Evolutionary conservation across 2,329 filamentous ascomycete species (phyloP).

Genomic region (Fusarium lyarnte): DNA sequence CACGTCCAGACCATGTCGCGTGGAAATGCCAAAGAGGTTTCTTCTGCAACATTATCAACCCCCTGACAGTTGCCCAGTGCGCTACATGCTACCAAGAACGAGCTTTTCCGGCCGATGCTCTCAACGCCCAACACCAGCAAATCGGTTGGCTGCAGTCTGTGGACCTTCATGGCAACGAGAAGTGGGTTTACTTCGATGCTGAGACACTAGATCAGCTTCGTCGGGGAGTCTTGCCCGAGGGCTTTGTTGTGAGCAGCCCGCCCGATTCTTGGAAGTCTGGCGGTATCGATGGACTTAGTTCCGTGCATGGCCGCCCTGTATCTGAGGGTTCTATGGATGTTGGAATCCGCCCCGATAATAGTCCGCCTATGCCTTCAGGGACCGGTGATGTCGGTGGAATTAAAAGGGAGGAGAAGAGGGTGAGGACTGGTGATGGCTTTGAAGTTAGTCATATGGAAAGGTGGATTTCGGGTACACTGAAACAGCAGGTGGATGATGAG

Average conservation of each 20-base stretch:
- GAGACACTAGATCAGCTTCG: not conserved
- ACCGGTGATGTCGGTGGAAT: not conserved
- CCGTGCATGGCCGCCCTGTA: not conserved
- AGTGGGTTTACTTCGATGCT: not conserved
- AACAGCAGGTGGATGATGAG: not conserved
- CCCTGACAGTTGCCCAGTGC: no score
- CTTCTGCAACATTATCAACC: no score
- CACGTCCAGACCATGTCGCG: not conserved
- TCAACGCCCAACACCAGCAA: fast-evolving
- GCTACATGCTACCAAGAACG: no score
- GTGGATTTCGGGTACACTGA: fast-evolving
- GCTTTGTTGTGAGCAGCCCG: no score
- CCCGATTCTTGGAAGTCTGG: not conserved
- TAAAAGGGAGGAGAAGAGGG: fast-evolving
- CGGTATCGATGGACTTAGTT: not conserved
- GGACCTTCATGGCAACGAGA: not conserved
- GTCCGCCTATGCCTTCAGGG: not conserved
- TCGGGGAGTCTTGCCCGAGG: no score
- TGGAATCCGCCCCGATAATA: not conserved
- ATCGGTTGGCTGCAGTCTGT: not conserved
- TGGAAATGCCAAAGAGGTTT: not conserved
- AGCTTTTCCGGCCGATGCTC: not conserved
- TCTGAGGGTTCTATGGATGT: not conserved
- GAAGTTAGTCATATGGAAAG: not conserved
- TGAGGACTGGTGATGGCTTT: fast-evolving